Base-by-base conservation (phyloP, 1,139 yeast genomes). In the Scheffersomyces lignicola region DNA sequence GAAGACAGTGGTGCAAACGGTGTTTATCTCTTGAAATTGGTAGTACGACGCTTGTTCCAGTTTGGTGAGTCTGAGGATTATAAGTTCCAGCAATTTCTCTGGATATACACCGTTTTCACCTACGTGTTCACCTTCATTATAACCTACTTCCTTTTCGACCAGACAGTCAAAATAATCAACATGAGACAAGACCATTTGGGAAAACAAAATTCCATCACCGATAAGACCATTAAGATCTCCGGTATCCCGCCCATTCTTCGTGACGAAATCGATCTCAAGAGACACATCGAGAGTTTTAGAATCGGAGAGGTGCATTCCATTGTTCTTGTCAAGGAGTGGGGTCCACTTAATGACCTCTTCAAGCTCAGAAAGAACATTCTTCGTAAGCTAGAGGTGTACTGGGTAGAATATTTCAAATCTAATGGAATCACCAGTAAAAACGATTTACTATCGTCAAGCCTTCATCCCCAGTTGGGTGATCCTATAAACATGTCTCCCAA, bases 321-420 rank as follows among this genome's bases (percentile, higher is more conserved):
- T 8, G 80, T 84, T 3, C 76, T 92, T 6, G 94, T 96, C 43
- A 69, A 88, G 40, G 90, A 90, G 54, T 92, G 97, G 97, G 76
- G 75, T 10, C 73, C 71, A 18, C 64, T 92, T 37, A 88, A 88
- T 46, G 54, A 60, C 26, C 62, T 92, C 20, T 84, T 83, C 56
- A 75, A 73, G 35, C 65, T 76, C 40, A 69, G 97, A 26, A 67
- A 69, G 28, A 47, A 55, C 14, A 62, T 85, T 1, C 52, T 89
- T 12, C 57, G 68, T 28, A 72, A 70, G 38, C 60, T 88, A 9
- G 97, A 90, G 56, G 66, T 71, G 9, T 76, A 76, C 39, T 90
- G 96, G 90, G 82, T 92, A 2, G 78, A 77, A 38, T 89, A 84
- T 56, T 69, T 83, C 38, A 75, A 78, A 13, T 45, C 49, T 10